Evolutionary conservation across 1,284 basidiomycete genomes (phyloP), one percentile per base, ranked within the genome.

Genomic region (Afroboletus lepidellus): DNA sequence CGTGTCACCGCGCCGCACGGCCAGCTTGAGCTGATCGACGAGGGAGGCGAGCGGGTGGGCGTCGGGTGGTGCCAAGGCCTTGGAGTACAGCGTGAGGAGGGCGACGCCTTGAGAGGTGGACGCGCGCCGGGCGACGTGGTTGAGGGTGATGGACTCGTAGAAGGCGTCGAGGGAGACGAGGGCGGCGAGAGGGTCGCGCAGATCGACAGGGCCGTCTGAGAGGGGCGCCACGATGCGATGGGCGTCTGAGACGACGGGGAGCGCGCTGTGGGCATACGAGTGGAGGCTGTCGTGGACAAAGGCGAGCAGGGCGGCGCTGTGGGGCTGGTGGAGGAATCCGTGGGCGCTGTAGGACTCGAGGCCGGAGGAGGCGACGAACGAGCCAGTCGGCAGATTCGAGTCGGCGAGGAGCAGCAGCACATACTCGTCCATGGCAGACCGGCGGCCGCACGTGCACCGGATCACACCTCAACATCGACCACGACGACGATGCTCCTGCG

Each of bases 61-160:
- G n/a, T 25, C 33, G 20, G 27, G 46, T 1, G 87, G 84, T 41
- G 85, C 80, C 64, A 98, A 87, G 0, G 92, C 90, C 61, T 87
- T 90, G 12, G 87, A 77, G 70, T 90, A 95, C 5, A 99, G 77
- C 0, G 94, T 92, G 29, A 99, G 81, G 34, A 98, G 80, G 2
- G 96, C 97, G 8, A 93, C 86, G 0, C 97, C 96, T 70, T 99
- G 97, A 3, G 94, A 82, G 56, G 83, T 88, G 18, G 92, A 95
- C 18, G 96, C 94, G 16, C 97, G 78, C 27, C 90, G 77, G 3
- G 91, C 81, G 54, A 97, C 87, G 66, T 96, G 92, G 62, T 95
- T 98, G 41, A 98, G 81, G 1, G 90, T 88, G 77, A 92, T 90
- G 9, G 83, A 70, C 48, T 98, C 92, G 70, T 94, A 94, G 21